phyloP scores from a whole-genome alignment of 305 asterid species.

The Caryopteris hybrid region DNA sequence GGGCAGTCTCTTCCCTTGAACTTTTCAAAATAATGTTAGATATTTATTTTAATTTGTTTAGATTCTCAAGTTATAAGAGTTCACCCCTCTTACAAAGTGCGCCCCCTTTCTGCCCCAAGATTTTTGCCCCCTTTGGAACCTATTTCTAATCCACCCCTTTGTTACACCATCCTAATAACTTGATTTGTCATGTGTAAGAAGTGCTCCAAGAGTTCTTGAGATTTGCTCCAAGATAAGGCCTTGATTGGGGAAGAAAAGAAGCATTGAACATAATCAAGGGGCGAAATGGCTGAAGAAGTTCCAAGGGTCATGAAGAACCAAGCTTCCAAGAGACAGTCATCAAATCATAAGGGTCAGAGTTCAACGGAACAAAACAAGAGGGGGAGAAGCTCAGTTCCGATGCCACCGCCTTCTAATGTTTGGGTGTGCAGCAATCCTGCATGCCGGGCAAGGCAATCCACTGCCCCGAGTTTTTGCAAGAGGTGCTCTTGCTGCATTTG shows the following conservation, averaged over 20 bases:
- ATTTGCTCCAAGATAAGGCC: not conserved
- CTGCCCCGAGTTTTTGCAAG: not conserved
- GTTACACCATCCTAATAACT: not conserved
- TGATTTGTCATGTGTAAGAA: not conserved
- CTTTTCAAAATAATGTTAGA: too few relatives aligned
- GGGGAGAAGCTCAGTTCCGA: not conserved
- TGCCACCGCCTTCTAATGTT: not conserved
- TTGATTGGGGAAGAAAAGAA: not conserved
- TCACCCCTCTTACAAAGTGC: too few relatives aligned
- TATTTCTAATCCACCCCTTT: too few relatives aligned
- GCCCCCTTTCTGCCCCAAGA: too few relatives aligned
- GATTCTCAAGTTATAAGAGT: too few relatives aligned
- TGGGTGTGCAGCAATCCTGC: slow-evolving; percentile 10
- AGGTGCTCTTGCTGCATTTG: slow-evolving; percentile 16
- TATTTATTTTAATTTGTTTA: too few relatives aligned
- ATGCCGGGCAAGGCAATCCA: slow-evolving; percentile 4
- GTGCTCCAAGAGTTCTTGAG: too few relatives aligned
- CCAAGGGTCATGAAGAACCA: not conserved
- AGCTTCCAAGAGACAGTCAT: not conserved
- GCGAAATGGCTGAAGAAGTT: not conserved
- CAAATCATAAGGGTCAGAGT: not conserved
- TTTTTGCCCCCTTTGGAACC: too few relatives aligned
- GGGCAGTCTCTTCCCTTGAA: too few relatives aligned
- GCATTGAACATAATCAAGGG: too few relatives aligned
- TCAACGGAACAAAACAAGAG: slow-evolving; percentile 4